Conservation (phyloP, 371 early-diverging fungal species). For the Rhizomucor pusillus region DNA sequence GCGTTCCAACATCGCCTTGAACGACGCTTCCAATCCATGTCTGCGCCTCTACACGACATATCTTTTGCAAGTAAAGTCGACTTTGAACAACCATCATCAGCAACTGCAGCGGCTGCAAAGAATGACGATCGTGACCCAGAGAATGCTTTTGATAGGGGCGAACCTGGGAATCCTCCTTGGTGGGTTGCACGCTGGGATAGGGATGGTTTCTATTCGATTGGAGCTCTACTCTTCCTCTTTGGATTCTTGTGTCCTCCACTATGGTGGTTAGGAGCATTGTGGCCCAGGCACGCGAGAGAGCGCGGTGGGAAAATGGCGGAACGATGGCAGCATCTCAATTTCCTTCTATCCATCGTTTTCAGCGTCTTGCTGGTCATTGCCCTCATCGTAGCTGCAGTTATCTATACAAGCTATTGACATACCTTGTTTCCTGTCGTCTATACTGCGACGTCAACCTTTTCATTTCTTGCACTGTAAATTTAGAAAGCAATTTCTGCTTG, state of each 20-base stretch:
- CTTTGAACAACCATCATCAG: no score
- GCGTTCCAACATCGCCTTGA: no score
- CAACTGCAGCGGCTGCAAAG: no score
- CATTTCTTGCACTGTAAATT: no score
- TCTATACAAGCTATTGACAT: not conserved
- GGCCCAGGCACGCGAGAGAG: constrained; percentile 28
- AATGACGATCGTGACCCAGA: no score
- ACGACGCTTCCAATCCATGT: no score
- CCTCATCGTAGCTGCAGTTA: constrained; percentile 20
- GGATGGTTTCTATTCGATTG: constrained; percentile 35
- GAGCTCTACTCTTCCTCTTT: constrained; percentile 32
- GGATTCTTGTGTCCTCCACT: constrained; percentile 40
- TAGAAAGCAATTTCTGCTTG: no score
- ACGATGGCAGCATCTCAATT: constrained; percentile 39
- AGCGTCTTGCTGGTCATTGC: constrained; percentile 28
- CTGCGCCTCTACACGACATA: no score
- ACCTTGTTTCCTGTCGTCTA: no score
- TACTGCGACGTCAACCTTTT: no score
- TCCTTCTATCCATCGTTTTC: constrained; percentile 40
- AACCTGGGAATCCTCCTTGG: constrained; percentile 9
- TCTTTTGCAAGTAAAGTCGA: no score
- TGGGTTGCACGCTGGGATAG: constrained; percentile 21
- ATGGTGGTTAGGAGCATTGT: constrained; percentile 45
- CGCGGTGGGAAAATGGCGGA: constrained; percentile 41
- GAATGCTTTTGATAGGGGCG: no score